Conservation (phyloP, 305 asterid genomes). For the Fraxinus sp. region DNA sequence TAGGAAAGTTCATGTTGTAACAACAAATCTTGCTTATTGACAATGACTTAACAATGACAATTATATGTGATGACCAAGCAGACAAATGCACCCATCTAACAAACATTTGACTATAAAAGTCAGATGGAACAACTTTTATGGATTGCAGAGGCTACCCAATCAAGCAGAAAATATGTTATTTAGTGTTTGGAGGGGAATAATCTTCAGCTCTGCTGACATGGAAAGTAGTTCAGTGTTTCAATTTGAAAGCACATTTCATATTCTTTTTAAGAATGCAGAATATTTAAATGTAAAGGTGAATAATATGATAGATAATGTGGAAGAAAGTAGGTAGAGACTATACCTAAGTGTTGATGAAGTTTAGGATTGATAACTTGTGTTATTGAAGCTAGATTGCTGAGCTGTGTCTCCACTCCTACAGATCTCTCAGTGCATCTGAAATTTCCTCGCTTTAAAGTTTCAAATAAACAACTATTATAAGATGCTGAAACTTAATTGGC, state of each 20-base stretch:
- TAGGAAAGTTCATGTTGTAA: background rate
- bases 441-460: constrained; percentile 74
- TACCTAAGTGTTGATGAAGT: constrained; percentile 91
- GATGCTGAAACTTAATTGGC: background rate
- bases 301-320: constrained; percentile 1
- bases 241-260: background rate
- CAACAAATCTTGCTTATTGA: background rate
- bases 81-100: background rate
- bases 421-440: constrained; percentile 87
- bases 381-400: constrained; percentile 69
- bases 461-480: constrained; percentile 10
- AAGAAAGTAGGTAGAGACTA: constrained; percentile 11
- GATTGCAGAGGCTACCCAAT: background rate
- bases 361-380: constrained; percentile 85
- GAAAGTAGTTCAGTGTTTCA: background rate
- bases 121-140: background rate
- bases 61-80: background rate
- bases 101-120: background rate
- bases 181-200: background rate
- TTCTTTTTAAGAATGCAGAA: background rate
- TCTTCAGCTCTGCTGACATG: background rate
- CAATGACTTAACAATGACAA: background rate
- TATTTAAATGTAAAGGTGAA: constrained; percentile 4
- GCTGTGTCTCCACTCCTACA: constrained; percentile 86
- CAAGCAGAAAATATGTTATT: background rate